phyloP scores from a whole-genome alignment of 2,329 filamentous ascomycete species.

The Scedosporium minutisporum region DNA sequence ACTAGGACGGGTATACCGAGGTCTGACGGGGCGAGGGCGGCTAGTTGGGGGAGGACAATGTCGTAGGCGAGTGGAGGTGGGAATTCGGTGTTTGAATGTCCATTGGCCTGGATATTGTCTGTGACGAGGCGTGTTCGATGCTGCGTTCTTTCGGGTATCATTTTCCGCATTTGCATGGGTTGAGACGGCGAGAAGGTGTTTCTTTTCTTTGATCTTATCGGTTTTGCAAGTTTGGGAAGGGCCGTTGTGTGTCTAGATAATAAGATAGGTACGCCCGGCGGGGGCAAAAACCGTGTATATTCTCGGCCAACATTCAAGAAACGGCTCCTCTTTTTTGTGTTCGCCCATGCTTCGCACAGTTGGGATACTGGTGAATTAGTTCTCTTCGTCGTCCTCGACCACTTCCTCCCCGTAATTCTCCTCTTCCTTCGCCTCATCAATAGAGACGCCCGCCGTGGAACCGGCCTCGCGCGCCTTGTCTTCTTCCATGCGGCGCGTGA shows the following conservation, averaged over 20 bases:
- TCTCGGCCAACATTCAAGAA: neutral
- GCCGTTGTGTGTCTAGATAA: neutral
- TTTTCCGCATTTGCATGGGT: conserved; percentile 16
- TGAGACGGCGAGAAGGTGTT: conserved; percentile 8
- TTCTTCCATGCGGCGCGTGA: conserved; percentile 66
- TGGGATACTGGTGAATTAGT: neutral
- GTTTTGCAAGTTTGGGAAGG: neutral
- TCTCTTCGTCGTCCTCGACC: conserved; percentile 47
- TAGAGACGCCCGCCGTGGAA: conserved; percentile 24
- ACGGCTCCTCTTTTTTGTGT: no score
- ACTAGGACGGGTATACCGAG: conserved; percentile 33
- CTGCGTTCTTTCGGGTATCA: conserved; percentile 1
- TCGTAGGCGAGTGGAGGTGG: conserved; percentile 16
- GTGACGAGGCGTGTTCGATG: conserved; percentile 7
- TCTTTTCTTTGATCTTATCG: neutral
- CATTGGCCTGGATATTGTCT: conserved; percentile 7
- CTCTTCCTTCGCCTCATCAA: conserved; percentile 53
- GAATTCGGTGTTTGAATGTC: conserved; percentile 5
- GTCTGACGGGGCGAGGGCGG: conserved; percentile 21
- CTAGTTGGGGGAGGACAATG: conserved; percentile 24
- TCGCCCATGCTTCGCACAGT: no score
- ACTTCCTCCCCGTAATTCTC: conserved; percentile 82
- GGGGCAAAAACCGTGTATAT: neutral
- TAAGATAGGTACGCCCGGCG: neutral
- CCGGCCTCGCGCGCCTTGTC: conserved; percentile 47